Percentiles rank a stretch among this genome's conserved stretches.
Conservation (phyloP, 768 basidiomycete genomes). For the Guyanaporus albipodus region DNA sequence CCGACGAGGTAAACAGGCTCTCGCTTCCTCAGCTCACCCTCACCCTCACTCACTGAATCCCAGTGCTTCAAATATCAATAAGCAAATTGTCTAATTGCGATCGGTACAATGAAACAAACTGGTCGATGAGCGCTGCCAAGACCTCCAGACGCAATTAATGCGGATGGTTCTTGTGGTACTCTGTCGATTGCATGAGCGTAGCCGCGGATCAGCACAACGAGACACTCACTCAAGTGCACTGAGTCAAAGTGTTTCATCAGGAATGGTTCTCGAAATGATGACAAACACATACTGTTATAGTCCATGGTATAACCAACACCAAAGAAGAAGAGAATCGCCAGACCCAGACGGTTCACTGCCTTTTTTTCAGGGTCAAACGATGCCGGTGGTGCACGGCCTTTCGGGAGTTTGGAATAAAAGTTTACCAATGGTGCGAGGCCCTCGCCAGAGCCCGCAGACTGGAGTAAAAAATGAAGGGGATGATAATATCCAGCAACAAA, state of each 20-base stretch:
- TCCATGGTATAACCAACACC: slow-evolving; percentile 74
- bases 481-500: neutral
- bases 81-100: slow-evolving; percentile 23
- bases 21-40: slow-evolving; percentile 2
- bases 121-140: slow-evolving; percentile 3
- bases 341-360: slow-evolving; percentile 51
- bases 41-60: neutral
- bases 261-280: neutral
- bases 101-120: slow-evolving; percentile 19
- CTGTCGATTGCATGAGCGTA: slow-evolving; percentile 39
- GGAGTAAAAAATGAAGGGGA: slow-evolving; percentile 13
- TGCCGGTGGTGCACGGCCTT: slow-evolving; percentile 67
- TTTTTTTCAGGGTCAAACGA: slow-evolving; percentile 77
- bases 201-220: neutral
- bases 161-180: slow-evolving; percentile 89
- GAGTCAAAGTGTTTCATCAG: slow-evolving; percentile 12
- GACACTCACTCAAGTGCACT: slow-evolving; percentile 82
- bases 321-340: slow-evolving; percentile 60
- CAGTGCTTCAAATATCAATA: slow-evolving; percentile 12
- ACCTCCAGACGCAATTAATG: slow-evolving; percentile 44
- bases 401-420: slow-evolving; percentile 96
- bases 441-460: slow-evolving; percentile 81
- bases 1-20: neutral
- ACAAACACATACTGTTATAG: slow-evolving; percentile 71
- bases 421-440: slow-evolving; percentile 83